These are phyloP conservation scores for Sanghuangporus baumii DNA, from an alignment of 1,284 basidiomycete genomes.

Conservation along the genomic window DNA sequence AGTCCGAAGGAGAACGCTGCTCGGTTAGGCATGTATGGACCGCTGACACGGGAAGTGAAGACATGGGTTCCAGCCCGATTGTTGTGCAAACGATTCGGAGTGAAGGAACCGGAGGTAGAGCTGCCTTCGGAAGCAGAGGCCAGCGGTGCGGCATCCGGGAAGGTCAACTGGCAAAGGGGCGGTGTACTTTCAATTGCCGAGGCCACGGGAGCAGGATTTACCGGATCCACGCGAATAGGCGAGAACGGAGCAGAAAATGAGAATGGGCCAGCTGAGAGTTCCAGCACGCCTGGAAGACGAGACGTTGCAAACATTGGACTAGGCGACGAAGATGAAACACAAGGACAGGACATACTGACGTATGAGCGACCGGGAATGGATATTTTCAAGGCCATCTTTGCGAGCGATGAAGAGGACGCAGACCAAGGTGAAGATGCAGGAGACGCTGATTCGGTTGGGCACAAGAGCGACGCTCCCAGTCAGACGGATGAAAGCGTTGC, in stretches of 20 bases:
- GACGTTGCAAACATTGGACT: constrained; percentile 75
- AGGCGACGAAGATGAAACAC: constrained; percentile 79
- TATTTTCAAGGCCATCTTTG: constrained; percentile 94
- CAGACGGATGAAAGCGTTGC: background rate
- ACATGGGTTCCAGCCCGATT: constrained; percentile 78
- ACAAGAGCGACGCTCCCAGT: background rate
- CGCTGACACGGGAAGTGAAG: constrained; percentile 69
- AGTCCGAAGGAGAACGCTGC: constrained; percentile 81
- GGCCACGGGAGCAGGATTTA: constrained; percentile 19
- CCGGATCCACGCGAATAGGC: constrained; percentile 21
- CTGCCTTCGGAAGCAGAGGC: constrained; percentile 21
- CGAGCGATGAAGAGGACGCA: constrained; percentile 78
- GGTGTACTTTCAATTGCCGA: constrained; percentile 17
- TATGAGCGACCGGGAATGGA: constrained; percentile 86
- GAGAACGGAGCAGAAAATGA: constrained; percentile 17
- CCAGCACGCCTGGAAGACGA: constrained; percentile 32
- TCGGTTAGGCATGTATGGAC: constrained; percentile 81
- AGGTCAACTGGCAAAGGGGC: constrained; percentile 17
- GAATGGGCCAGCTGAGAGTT: constrained; percentile 4
- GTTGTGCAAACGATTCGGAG: constrained; percentile 92
- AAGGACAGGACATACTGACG: constrained; percentile 81
- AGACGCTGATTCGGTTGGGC: constrained; percentile 12
- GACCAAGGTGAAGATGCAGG: constrained; percentile 42
- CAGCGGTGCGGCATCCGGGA: constrained; percentile 18
- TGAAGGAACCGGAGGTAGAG: constrained; percentile 73